phyloP scores from a whole-genome alignment of 2,329 filamentous ascomycete species.

The Aspergillus aculeatus region DNA sequence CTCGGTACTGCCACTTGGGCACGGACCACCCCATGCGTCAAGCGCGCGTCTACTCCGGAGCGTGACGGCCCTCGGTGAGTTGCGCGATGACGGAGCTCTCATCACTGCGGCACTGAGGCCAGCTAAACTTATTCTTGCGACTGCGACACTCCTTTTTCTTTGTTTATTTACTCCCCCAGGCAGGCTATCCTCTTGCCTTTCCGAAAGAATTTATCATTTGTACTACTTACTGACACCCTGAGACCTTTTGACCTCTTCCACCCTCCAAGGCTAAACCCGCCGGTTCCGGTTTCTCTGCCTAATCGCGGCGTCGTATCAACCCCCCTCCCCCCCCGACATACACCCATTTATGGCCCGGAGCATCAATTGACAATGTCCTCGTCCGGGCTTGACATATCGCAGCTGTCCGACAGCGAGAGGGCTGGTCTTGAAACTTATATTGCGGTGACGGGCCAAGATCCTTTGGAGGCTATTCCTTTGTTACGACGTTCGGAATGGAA shows the following conservation, averaged over 20 bases:
- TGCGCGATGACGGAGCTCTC: conserved; percentile 22
- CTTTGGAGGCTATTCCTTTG: conserved; percentile 72
- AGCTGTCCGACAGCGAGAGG: conserved; percentile 76
- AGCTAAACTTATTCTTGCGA: conserved; percentile 9
- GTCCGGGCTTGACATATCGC: conserved; percentile 54
- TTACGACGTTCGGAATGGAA: conserved; percentile 93
- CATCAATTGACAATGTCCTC: conserved; percentile 44
- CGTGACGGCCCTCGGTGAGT: too few relatives aligned
- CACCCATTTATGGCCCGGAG: conserved; percentile 22
- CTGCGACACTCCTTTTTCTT: neutral
- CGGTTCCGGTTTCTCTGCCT: neutral
- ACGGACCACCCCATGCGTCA: conserved; percentile 16
- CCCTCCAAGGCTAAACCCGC: neutral
- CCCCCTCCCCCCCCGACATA: neutral
- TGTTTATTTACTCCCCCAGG: neutral
- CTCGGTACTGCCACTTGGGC: conserved; percentile 9
- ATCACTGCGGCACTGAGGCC: conserved; percentile 12
- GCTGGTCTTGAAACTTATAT: conserved; percentile 84
- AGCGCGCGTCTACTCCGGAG: conserved; percentile 20
- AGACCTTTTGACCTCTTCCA: too few relatives aligned
- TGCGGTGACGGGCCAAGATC: conserved; percentile 79
- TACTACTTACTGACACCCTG: too few relatives aligned
- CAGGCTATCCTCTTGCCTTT: neutral
- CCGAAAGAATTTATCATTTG: too few relatives aligned
- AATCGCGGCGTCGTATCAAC: neutral